Base-by-base conservation (phyloP, 306 rosid genomes). In the Prunus padus region DNA sequence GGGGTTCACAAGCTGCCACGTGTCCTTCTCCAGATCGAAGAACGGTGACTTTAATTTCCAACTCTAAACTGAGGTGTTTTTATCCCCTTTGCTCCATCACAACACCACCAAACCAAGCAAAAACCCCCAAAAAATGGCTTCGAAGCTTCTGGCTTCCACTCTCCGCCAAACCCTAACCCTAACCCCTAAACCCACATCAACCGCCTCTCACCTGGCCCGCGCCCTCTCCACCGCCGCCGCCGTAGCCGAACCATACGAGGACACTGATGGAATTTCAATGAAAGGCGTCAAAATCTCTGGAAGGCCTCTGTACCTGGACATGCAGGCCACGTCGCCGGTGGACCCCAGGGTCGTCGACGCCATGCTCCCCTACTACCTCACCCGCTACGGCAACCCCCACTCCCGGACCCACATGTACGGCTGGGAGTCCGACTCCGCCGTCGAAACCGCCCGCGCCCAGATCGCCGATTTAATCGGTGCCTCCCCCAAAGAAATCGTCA, bases 341-440 rank as follows among this genome's bases (percentile, higher is more conserved):
- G 98, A 95, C 75, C 97, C 98, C 19, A 86, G 98, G 14, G 97
- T 95, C 44, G 88, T 95, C n/a, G 96, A 95, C 23, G 88, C 97
- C n/a, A 95, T 90, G 97, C 86, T 92, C 14, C 97, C 98, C 4
- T 90, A 76, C 79, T 84, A 85, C 56, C 72, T 92, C 50, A 82
- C 89, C 12, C 96, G 85, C 1, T 92, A 42, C 62, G 98, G 98
- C 1, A 95, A 95, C 77, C 97, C 98, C 67, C 98, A 95, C 77
- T 92, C 96, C 12, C 90, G 97, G 9, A 95, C 98, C 16, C 98
- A 92, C 75, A 76, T 88, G 77, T 95, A 85, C 46, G 98, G 98
- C 13, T 95, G 98, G 98, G 98, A 95, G 42, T 92, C 98, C 19
- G 98, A 95, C 76, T 71, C 71, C n/a, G 98, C 98, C 10, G 97